These are phyloP conservation scores for Thymus mandschuricus DNA, from an alignment of 257 asterid genomes.

Conservation along the genomic window DNA sequence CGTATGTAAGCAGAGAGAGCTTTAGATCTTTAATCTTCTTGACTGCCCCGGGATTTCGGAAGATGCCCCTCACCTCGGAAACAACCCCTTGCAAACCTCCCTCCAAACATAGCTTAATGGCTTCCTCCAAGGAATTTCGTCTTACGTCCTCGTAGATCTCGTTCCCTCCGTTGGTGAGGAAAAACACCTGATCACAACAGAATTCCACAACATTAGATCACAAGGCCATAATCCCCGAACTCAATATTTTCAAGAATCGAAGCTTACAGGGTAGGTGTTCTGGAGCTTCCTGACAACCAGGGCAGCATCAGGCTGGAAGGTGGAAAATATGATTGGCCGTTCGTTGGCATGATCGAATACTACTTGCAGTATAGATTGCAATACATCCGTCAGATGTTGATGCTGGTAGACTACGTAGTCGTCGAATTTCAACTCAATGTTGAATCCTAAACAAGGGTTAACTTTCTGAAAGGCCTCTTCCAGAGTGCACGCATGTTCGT, in stretches of 20 bases:
- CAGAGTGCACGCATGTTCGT: constrained; percentile 74
- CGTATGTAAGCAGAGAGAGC: constrained; percentile 78
- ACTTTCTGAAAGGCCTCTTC: constrained; percentile 82
- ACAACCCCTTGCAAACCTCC: constrained; percentile 93
- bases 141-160: constrained; percentile 70
- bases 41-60: constrained; percentile 78
- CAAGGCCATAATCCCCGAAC: background rate
- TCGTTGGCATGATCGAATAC: constrained; percentile 64
- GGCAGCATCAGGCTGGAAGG: constrained; percentile 93
- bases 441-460: constrained; percentile 73
- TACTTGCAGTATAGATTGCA: constrained; percentile 58
- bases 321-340: constrained; percentile 74
- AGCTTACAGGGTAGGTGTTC: constrained; percentile 66
- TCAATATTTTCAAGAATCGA: background rate
- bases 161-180: constrained; percentile 85
- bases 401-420: constrained; percentile 63
- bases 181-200: constrained; percentile 56
- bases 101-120: constrained; percentile 69
- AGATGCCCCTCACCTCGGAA: constrained; percentile 74
- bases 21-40: constrained; percentile 72
- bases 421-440: constrained; percentile 87
- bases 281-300: constrained; percentile 66
- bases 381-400: constrained; percentile 46
- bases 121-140: constrained; percentile 88
- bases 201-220: background rate